Evolutionary conservation across 148 eudicot genomes (phyloP).

Genomic region (Cornus kousa): DNA sequence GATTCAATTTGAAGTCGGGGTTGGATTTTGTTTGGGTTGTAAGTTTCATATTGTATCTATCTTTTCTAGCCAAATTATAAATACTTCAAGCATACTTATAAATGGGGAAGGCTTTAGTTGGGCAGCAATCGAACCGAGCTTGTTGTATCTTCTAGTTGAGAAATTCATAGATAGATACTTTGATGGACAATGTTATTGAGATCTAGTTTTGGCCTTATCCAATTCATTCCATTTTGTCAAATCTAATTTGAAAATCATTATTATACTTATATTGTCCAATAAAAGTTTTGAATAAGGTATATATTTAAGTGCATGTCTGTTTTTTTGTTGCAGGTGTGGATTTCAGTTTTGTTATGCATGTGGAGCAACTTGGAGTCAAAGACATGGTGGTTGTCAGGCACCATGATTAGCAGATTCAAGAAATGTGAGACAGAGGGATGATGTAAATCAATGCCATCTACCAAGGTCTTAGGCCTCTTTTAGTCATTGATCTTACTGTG

Average conservation of each 20-base stretch:
- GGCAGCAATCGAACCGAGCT: neutral
- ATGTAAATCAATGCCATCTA: neutral
- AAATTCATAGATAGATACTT: neutral
- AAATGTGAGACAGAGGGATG: neutral
- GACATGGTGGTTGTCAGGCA: neutral
- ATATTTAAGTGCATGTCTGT: no score
- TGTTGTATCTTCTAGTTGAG: neutral
- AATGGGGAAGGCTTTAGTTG: neutral
- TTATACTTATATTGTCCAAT: no score
- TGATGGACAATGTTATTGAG: no score
- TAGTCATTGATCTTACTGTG: no score
- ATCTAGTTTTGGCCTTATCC: no score
- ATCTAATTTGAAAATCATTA: no score
- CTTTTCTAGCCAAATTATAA: neutral
- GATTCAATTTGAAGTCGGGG: no score
- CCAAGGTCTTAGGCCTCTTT: neutral
- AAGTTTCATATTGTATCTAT: no score
- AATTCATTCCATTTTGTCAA: no score
- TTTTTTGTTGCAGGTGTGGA: constrained; percentile 30
- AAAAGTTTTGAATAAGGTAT: no score
- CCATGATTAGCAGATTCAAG: neutral
- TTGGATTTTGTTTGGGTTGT: no score
- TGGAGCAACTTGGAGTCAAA: constrained; percentile 21
- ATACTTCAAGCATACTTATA: no score
- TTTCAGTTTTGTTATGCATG: constrained; percentile 43